A percentile compares a stretch with the other conserved stretches of the same genome.
Evolutionary conservation across 805 yeast species (phyloP).

Genomic region (Wickerhamomyces chambardii): DNA sequence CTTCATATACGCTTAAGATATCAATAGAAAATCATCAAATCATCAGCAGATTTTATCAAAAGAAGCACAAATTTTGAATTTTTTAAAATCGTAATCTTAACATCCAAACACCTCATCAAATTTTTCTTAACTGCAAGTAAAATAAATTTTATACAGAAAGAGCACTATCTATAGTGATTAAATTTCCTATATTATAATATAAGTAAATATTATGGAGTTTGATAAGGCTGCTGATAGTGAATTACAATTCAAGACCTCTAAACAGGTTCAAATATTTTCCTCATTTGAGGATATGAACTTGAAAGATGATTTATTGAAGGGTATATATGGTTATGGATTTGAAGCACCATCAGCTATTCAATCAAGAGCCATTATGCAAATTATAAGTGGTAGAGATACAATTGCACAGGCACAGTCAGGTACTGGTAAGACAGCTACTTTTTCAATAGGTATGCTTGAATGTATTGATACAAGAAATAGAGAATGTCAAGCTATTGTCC

Average conservation of each 20-base stretch:
- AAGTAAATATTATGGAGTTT: slow-evolving; percentile 36
- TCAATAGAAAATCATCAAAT: no score
- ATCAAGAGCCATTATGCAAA: slow-evolving; percentile 93
- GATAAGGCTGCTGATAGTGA: slow-evolving; percentile 51
- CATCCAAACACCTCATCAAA: no score
- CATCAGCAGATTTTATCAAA: no score
- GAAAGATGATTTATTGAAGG: slow-evolving; percentile 50
- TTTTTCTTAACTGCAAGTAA: no score
- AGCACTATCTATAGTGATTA: no score
- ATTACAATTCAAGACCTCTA: slow-evolving; percentile 53
- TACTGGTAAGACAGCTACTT: slow-evolving; percentile 98
- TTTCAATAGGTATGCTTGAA: slow-evolving; percentile 89
- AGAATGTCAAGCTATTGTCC: slow-evolving; percentile 80
- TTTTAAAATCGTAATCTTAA: no score
- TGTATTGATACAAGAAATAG: slow-evolving; percentile 64
- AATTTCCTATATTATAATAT: no score
- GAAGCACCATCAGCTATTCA: slow-evolving; percentile 97
- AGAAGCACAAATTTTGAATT: no score
- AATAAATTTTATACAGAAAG: no score
- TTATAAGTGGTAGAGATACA: slow-evolving; percentile 89
- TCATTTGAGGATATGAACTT: slow-evolving; percentile 75
- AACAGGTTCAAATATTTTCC: slow-evolving; percentile 40
- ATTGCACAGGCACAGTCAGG: slow-evolving; percentile 99
- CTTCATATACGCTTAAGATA: no score
- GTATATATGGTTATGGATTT: slow-evolving; percentile 85